Base-by-base conservation (phyloP, 1,284 basidiomycete species). In the Sporisorium scitamineum region DNA sequence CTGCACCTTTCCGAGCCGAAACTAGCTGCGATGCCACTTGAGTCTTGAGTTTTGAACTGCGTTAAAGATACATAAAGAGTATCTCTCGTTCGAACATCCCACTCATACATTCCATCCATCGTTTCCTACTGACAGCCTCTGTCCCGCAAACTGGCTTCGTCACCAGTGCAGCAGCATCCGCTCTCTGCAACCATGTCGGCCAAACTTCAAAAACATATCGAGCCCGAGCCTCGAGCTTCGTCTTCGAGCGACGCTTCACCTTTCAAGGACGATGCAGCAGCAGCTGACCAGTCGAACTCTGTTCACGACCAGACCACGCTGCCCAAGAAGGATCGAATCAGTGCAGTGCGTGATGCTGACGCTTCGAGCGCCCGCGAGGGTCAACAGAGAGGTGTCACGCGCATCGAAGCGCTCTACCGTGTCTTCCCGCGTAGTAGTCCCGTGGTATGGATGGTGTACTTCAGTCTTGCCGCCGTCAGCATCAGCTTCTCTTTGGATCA, bases 351-450 rank as follows among this genome's bases (percentile, higher is more conserved):
- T 34, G 62, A 64, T 32, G 62, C 62, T 11, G 62, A 64, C 18
- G 50, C 62, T 31, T 42, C 55, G 20, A 52, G 50, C 50, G 62
- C 55, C 6, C 62, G 42, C 27, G 44, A 58, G 9, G 55, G 45
- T 31, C 70, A 72, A 32, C 70, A 68, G 55, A 3, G 18, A 27
- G 70, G 70, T 22, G 65, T 72, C 1, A 56, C n/a, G n/a, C 48
- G 54, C 13, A 68, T 72, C 37, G 70, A 72, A 29, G 58, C 65
- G 24, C 65, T 72, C n/a, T 68, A 72, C 37, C 54, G 65, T 2
- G 60, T 68, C 26, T 63, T 67, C 37, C 56, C 61, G 4, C 51
- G 54, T n/a, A 68, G 58, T 37, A 9, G 27, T 13, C 53, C 52
- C 2, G 32, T 66, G 0, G 54, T 68, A 1, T 71, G 63, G 63